A percentile compares a stretch with the other conserved stretches of the same genome.
These are phyloP conservation scores for Daldinia loculata DNA, from an alignment of 495 filamentous ascomycete species.

Conservation along the genomic window DNA sequence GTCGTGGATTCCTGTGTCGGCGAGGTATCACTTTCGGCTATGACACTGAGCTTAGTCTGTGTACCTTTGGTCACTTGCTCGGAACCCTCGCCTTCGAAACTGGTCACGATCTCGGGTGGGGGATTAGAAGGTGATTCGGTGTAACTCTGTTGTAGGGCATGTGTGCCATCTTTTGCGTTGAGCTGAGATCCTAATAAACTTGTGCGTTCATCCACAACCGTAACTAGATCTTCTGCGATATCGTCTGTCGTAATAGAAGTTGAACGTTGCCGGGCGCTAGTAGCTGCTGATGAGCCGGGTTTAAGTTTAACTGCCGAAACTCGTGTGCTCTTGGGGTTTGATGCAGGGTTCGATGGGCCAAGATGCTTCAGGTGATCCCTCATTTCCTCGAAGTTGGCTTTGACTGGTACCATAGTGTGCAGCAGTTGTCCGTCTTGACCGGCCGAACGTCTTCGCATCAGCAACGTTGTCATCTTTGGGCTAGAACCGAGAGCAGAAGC, in stretches of 20 bases:
- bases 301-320: conserved; percentile 94
- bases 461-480: conserved; percentile 58
- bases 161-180: conserved; percentile 71
- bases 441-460: conserved; percentile 65
- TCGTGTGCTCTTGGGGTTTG: conserved; percentile 81
- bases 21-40: conserved; percentile 23
- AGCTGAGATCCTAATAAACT: conserved; percentile 51
- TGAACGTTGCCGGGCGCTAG: conserved; percentile 36
- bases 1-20: conserved; percentile 43
- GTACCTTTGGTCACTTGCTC: conserved; percentile 34
- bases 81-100: conserved; percentile 32
- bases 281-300: conserved; percentile 52
- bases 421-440: conserved; percentile 55
- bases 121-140: conserved; percentile 56
- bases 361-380: conserved; percentile 87
- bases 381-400: conserved; percentile 70
- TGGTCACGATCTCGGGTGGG: conserved; percentile 42
- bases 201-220: conserved; percentile 52
- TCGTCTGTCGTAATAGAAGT: conserved; percentile 31
- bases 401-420: conserved; percentile 53
- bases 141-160: conserved; percentile 71
- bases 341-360: conserved; percentile 90
- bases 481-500: conserved; percentile 44
- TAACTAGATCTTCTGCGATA: conserved; percentile 28
- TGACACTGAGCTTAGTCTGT: conserved; percentile 31